Evolutionary conservation across 1,139 yeast genomes (phyloP), one percentile per base, ranked within the genome.

Genomic region (Hyphopichia pseudoburtonii): DNA sequence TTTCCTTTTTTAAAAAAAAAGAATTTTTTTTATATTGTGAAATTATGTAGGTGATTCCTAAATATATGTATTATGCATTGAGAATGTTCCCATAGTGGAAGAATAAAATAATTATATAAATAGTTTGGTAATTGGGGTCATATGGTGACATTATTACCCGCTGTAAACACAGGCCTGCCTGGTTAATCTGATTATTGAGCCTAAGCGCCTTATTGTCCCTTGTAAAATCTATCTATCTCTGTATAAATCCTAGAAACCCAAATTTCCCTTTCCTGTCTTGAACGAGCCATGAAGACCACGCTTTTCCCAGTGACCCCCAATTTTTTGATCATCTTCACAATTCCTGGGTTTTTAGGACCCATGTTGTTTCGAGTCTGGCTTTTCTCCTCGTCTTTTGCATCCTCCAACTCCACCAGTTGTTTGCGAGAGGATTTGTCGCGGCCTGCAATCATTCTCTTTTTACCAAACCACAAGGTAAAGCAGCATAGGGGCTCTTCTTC

Each of bases 381-480:
- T 18, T 33, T 39, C 19, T 46, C 34, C 46, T 30, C 50, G 31
- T 19, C 33, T 27, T 26, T 33, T 31, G 30, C 16, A 15, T 34
- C 23, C 11, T 38, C 39, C 7, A 32, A 19, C 3, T 35, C 36
- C 19, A 25, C 12, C 12, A 40, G 40, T 16, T 44, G 40, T 32
- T 39, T 46, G n/a, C 33, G 33, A 7, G 28, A 24, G 3, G 34
- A 28, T 34, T 38, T 37, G 39, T 53, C 41, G 35, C 48, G 39
- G 35, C 44, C 54, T 34, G 62, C 56, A 28, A 72, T 61, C 3
- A 71, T 62, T 37, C 84, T 60, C 48, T 82, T 85, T 7, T 70
- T 70, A 0, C 94, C 94, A 57, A 85, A 78, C 95, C 96, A 88
- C 4, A 90, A 50, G 0, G 92, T 87, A 52, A 90, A 89, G 46